A percentile compares a stretch with the other conserved stretches of the same genome.
These are phyloP conservation scores for Limnomonas spitsbergensis DNA, from an alignment of 139 green algal species.

Conservation along the genomic window DNA sequence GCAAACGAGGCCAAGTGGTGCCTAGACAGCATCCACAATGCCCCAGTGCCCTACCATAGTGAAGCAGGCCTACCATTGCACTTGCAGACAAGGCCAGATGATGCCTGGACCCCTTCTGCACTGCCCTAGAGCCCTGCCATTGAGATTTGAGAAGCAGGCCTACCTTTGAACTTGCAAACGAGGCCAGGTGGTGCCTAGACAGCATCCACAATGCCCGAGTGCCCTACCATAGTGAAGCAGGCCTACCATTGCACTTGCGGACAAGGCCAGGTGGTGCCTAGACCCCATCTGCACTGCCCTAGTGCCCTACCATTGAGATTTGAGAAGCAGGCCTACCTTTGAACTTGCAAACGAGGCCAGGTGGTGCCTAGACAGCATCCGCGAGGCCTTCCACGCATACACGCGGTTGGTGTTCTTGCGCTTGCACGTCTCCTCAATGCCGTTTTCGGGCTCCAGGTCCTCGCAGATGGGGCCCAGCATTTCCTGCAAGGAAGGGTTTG, in stretches of 20 bases:
- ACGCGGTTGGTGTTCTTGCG: slow-evolving; percentile 24
- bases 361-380: slow-evolving; percentile 21
- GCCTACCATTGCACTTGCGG: neutral
- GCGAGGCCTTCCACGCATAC: slow-evolving; percentile 37
- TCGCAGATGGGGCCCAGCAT: slow-evolving; percentile 24
- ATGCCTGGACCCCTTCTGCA: neutral
- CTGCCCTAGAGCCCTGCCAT: slow-evolving; percentile 1
- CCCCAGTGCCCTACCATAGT: too few relatives aligned
- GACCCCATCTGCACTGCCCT: neutral
- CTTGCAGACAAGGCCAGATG: too few relatives aligned
- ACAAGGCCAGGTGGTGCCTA: too few relatives aligned
- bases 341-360: slow-evolving; percentile 6
- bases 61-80: neutral
- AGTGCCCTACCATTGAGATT: neutral
- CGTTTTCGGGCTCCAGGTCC: slow-evolving; percentile 34
- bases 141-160: neutral
- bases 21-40: too few relatives aligned
- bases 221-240: too few relatives aligned
- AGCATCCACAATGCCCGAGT: too few relatives aligned
- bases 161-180: neutral
- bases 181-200: too few relatives aligned
- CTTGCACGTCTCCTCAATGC: slow-evolving; percentile 31
- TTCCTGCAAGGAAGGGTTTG: too few relatives aligned
- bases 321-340: neutral
- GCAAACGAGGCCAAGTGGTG: too few relatives aligned